These are phyloP conservation scores for Fusarium humuli DNA, from an alignment of 2,329 filamentous ascomycete genomes.

Conservation along the genomic window DNA sequence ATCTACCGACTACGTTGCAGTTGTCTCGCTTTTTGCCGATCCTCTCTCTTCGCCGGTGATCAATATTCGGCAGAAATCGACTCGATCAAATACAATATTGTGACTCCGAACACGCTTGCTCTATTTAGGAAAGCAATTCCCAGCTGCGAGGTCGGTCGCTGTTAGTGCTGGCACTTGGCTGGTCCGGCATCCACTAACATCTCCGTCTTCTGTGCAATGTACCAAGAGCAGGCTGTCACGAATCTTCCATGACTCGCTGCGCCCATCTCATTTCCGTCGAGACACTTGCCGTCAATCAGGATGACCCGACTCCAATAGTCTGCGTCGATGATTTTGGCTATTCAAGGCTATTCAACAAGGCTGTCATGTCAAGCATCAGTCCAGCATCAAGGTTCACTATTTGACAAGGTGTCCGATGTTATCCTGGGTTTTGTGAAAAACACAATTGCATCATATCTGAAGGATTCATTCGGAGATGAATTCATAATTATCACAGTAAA, in stretches of 20 bases:
- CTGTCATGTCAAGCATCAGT: conserved; percentile 10
- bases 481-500: conserved; percentile 13
- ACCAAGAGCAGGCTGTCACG: conserved; percentile 32
- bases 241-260: conserved; percentile 38
- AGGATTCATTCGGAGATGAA: neutral
- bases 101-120: conserved; percentile 1
- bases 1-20: neutral
- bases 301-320: conserved; percentile 33
- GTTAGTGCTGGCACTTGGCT: conserved; percentile 31
- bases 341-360: conserved; percentile 20
- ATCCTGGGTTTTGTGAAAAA: neutral
- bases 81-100: neutral
- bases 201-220: conserved; percentile 28
- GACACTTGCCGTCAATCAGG: conserved; percentile 21
- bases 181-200: conserved; percentile 36
- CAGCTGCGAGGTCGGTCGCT: conserved; percentile 18
- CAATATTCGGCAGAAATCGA: neutral
- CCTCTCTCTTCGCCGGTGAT: conserved; percentile 1
- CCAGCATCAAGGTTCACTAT: neutral
- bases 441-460: conserved; percentile 10
- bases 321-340: conserved; percentile 13
- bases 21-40: conserved; percentile 36
- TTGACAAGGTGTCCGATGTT: neutral
- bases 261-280: conserved; percentile 39
- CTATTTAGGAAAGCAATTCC: conserved; percentile 3